A percentile compares a stretch with the other conserved stretches of the same genome.
These are phyloP conservation scores for Arthrinium phaeospermum DNA, from an alignment of 2,329 filamentous ascomycete genomes.

Conservation along the genomic window DNA sequence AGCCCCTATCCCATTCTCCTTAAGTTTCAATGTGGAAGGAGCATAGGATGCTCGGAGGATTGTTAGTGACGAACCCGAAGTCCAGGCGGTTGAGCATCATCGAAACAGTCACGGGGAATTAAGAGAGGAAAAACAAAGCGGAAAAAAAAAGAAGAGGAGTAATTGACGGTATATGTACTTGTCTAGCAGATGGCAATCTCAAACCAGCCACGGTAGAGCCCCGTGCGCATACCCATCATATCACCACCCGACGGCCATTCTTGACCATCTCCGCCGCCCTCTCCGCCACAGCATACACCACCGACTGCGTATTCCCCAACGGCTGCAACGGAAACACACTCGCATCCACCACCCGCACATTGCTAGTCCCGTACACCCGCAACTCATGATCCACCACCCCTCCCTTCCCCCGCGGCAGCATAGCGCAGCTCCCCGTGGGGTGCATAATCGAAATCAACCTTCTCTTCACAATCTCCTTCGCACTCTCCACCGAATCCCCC, in stretches of 20 bases:
- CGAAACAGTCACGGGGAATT: too few relatives aligned
- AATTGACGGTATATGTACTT: too few relatives aligned
- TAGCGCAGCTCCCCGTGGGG: conserved; percentile 51
- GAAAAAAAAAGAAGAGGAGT: too few relatives aligned
- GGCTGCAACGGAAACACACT: conserved; percentile 30
- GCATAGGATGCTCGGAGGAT: too few relatives aligned
- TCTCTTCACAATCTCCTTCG: conserved; percentile 43
- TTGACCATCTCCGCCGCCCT: conserved; percentile 28
- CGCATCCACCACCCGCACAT: conserved; percentile 30
- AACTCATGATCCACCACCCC: conserved; percentile 29
- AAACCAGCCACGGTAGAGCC: too few relatives aligned
- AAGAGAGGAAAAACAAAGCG: too few relatives aligned
- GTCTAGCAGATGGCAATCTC: too few relatives aligned
- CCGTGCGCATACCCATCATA: too few relatives aligned
- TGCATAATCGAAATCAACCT: conserved; percentile 50
- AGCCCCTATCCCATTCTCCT: too few relatives aligned
- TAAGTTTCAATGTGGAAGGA: too few relatives aligned
- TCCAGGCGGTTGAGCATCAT: too few relatives aligned
- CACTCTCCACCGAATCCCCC: conserved; percentile 39
- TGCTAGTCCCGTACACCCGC: conserved; percentile 26
- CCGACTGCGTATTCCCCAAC: conserved; percentile 25
- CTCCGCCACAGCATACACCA: conserved; percentile 30
- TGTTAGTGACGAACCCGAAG: too few relatives aligned
- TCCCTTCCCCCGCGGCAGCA: conserved; percentile 26
- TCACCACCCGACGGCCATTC: neutral